These are phyloP conservation scores for Aspergillus pseudotamarii DNA, from an alignment of 2,329 filamentous ascomycete species.

Conservation along the genomic window DNA sequence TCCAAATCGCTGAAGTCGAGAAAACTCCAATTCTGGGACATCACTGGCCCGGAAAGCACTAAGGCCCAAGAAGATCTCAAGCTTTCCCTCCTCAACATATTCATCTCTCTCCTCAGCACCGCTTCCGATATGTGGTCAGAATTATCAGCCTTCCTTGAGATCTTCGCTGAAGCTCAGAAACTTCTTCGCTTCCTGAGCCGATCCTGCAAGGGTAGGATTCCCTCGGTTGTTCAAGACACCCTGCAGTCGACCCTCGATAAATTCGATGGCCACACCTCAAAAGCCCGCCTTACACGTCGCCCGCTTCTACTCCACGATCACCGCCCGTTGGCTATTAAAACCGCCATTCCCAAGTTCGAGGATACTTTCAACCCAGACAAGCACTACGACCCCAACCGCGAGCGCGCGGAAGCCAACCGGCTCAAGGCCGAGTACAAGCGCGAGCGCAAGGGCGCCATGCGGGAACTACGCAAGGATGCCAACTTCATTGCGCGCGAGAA, in stretches of 20 bases:
- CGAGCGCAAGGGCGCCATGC: constrained; percentile 91
- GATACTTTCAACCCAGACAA: constrained; percentile 91
- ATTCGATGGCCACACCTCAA: constrained; percentile 50
- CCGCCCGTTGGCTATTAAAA: constrained; percentile 82
- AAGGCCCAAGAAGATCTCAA: constrained; percentile 51
- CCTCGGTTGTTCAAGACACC: constrained; percentile 36
- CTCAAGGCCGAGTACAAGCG: constrained; percentile 89
- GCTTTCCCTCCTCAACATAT: constrained; percentile 63
- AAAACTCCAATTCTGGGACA: constrained; percentile 64
- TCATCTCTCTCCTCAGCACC: constrained; percentile 66
- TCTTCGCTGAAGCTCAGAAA: constrained; percentile 67
- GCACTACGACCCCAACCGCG: constrained; percentile 95
- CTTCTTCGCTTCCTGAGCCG: constrained; percentile 66
- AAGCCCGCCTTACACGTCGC: constrained; percentile 68
- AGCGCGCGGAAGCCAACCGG: constrained; percentile 81
- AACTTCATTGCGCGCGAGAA: constrained; percentile 91
- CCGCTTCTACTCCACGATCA: constrained; percentile 89
- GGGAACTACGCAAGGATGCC: constrained; percentile 92
- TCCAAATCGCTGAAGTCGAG: constrained; percentile 43
- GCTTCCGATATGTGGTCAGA: constrained; percentile 74
- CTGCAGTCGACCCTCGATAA: constrained; percentile 36
- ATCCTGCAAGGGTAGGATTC: constrained; percentile 55
- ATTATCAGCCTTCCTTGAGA: constrained; percentile 76
- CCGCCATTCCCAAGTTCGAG: constrained; percentile 90
- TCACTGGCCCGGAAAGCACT: constrained; percentile 28